Evolutionary conservation across 192 early-diverging fungal genomes (phyloP).

Genomic region (Backusella westeae): DNA sequence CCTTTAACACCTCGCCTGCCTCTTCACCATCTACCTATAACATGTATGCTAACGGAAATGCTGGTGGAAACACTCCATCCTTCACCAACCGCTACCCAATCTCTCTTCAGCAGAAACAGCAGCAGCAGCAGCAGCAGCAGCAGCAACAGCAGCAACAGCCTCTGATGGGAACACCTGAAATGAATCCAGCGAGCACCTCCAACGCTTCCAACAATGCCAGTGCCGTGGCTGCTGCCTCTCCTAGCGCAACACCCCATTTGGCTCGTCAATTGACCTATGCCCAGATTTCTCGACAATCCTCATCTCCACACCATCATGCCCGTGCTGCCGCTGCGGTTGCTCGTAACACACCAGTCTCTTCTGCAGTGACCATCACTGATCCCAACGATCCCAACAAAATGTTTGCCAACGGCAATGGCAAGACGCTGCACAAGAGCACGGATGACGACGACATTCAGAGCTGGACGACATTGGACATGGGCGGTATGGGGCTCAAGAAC

Average conservation of each 20-base stretch:
- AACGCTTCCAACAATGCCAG: not conserved
- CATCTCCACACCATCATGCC: constrained; percentile 88
- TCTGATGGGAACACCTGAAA: not conserved
- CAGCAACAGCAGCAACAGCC: constrained; percentile 2
- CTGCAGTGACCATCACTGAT: constrained; percentile 54
- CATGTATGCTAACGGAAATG: constrained; percentile 3
- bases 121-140: constrained; percentile 7
- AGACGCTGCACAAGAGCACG: not conserved
- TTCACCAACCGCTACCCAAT: constrained; percentile 1
- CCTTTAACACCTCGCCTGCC: constrained; percentile 2
- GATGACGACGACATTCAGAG: constrained; percentile 36
- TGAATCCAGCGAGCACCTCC: not conserved
- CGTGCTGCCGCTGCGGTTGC: constrained; percentile 82
- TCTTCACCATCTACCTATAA: constrained; percentile 9
- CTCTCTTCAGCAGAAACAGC: constrained; percentile 1
- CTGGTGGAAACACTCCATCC: not conserved
- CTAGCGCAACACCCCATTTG: constrained; percentile 55
- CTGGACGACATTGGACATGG: constrained; percentile 91
- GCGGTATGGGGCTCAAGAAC: constrained; percentile 92
- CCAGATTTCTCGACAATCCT: constrained; percentile 69
- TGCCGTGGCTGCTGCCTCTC: not conserved
- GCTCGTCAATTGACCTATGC: constrained; percentile 74
- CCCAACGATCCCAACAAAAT: constrained; percentile 54
- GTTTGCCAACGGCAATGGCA: constrained; percentile 13
- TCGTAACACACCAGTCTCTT: constrained; percentile 50